These are phyloP conservation scores for Paramarasmius palmivorus DNA, from an alignment of 1,284 basidiomycete genomes.

Conservation along the genomic window DNA sequence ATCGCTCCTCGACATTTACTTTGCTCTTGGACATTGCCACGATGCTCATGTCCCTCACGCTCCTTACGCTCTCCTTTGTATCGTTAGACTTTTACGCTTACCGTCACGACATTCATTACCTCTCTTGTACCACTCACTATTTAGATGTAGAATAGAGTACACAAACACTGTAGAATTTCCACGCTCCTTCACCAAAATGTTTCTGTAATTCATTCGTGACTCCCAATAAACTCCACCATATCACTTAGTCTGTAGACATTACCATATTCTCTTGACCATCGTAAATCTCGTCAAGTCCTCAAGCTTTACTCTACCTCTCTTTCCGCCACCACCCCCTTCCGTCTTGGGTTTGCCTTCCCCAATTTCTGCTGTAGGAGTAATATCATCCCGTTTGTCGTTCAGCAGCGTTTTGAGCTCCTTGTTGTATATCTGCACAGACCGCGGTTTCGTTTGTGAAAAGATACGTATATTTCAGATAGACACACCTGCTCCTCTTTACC, in stretches of 20 bases:
- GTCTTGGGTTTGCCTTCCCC: conserved; percentile 51
- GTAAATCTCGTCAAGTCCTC: conserved; percentile 91
- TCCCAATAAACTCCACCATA: no score
- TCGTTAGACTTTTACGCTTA: no score
- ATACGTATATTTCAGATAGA: conserved; percentile 13
- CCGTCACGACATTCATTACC: no score
- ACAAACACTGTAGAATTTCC: no score
- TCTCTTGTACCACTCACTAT: not conserved
- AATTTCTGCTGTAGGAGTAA: conserved; percentile 66
- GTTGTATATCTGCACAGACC: conserved; percentile 65
- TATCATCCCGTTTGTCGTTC: conserved; percentile 70
- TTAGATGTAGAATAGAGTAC: no score
- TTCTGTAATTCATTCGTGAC: no score
- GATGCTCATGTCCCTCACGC: no score
- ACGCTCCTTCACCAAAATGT: no score
- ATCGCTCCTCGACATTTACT: no score
- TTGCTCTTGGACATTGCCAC: no score
- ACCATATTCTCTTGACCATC: conserved; percentile 95
- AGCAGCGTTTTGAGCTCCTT: conserved; percentile 74
- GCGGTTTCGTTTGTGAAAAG: conserved; percentile 3
- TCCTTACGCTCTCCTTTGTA: no score
- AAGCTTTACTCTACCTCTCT: conserved; percentile 68
- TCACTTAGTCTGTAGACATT: no score
- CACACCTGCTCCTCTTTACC: conserved; percentile 81
- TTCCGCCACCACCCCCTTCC: conserved; percentile 36